phyloP scores from a whole-genome alignment of 2,329 filamentous ascomycete genomes.

The Thielaviopsis ethacetica region DNA sequence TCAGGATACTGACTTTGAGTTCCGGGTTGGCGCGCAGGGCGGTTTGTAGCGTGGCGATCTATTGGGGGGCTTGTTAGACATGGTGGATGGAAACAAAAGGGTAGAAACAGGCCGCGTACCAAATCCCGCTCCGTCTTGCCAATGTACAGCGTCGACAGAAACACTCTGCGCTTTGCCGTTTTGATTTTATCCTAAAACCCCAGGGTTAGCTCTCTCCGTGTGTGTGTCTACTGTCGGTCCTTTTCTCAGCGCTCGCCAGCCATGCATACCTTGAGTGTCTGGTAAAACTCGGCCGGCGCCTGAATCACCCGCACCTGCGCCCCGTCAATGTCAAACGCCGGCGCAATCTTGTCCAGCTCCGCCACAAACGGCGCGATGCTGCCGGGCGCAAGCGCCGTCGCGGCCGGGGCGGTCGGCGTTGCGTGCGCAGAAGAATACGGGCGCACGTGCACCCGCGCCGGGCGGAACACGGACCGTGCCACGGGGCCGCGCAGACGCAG shows the following conservation, averaged over 20 bases:
- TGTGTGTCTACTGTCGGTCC: too few species aligned
- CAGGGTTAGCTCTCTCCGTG: background rate
- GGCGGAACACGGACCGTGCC: background rate
- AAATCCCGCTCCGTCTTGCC: slow-evolving; percentile 85
- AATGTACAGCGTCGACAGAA: slow-evolving; percentile 92
- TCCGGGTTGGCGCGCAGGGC: slow-evolving; percentile 59
- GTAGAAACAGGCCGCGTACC: slow-evolving; percentile 23
- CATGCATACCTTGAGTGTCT: slow-evolving; percentile 60
- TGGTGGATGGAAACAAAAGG: slow-evolving; percentile 10
- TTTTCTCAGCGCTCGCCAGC: background rate
- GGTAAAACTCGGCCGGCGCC: slow-evolving; percentile 79
- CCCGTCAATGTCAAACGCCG: slow-evolving; percentile 73
- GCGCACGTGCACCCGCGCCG: background rate
- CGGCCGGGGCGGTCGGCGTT: slow-evolving; percentile 13
- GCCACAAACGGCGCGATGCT: slow-evolving; percentile 36
- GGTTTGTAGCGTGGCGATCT: slow-evolving; percentile 61
- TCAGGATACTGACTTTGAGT: slow-evolving; percentile 74
- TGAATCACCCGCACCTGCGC: slow-evolving; percentile 66
- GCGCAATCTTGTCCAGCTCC: slow-evolving; percentile 77
- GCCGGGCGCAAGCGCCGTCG: slow-evolving; percentile 15
- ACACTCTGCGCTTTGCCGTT: slow-evolving; percentile 62
- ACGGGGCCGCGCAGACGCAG: background rate
- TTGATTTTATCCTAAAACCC: slow-evolving; percentile 55
- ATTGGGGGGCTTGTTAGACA: background rate
- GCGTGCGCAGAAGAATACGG: slow-evolving; percentile 1